phyloP scores from a whole-genome alignment of 495 filamentous ascomycete genomes.

The Chaetomium cochliodes region DNA sequence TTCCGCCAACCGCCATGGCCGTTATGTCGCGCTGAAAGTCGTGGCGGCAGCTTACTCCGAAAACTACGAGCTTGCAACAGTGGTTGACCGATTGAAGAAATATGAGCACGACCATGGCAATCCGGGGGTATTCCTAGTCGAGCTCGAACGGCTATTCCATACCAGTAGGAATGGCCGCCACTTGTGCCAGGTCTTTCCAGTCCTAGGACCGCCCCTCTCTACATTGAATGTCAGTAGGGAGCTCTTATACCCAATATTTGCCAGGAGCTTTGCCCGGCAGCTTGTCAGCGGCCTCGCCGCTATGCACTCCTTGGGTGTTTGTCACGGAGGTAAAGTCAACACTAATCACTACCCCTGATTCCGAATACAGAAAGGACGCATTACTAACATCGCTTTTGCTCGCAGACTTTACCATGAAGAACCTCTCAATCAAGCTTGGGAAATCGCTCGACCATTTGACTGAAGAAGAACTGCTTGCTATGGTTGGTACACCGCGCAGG shows the following conservation, averaged over 20 bases:
- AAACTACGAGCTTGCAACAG: neutral
- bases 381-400: neutral
- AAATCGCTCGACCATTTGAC: constrained; percentile 6
- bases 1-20: constrained; percentile 9
- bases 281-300: neutral
- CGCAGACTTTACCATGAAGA: constrained; percentile 1
- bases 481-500: neutral
- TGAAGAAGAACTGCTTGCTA: constrained; percentile 8
- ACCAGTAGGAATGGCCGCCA: constrained; percentile 9
- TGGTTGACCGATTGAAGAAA: neutral
- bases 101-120: neutral
- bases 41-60: constrained; percentile 1
- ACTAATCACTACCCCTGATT: neutral
- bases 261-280: neutral
- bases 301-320: constrained; percentile 14
- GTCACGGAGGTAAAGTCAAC: constrained; percentile 13
- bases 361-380: neutral
- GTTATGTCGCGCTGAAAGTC: constrained; percentile 13
- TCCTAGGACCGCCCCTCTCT: constrained; percentile 4
- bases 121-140: constrained; percentile 5
- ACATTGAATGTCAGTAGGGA: neutral
- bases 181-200: constrained; percentile 12
- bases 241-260: constrained; percentile 6
- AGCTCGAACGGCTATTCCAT: constrained; percentile 12
- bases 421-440: constrained; percentile 3